phyloP scores from a whole-genome alignment of 2,329 filamentous ascomycete genomes.

The Tolypocladium endophyticum region DNA sequence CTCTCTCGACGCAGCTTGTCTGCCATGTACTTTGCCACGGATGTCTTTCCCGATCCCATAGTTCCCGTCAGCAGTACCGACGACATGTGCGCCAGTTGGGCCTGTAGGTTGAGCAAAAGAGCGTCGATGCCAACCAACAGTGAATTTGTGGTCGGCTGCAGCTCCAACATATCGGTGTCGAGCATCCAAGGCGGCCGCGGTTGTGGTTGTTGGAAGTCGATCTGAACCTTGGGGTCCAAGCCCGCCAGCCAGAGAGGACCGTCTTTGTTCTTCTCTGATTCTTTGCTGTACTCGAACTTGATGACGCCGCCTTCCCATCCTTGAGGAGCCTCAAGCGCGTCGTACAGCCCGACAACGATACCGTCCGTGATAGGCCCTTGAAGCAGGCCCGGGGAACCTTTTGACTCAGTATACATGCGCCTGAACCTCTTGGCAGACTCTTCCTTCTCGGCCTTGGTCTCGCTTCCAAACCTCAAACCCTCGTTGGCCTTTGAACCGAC shows the following conservation, averaged over 20 bases:
- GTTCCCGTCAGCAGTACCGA: conserved; percentile 85
- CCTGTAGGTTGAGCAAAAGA: conserved; percentile 60
- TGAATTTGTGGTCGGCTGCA: conserved; percentile 45
- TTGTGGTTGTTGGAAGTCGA: conserved; percentile 70
- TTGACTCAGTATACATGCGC: conserved; percentile 54
- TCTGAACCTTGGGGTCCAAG: conserved; percentile 58
- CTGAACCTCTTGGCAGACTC: conserved; percentile 63
- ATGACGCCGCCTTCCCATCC: conserved; percentile 79
- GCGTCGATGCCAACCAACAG: conserved; percentile 76
- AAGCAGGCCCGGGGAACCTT: conserved; percentile 51
- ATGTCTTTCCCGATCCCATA: conserved; percentile 82
- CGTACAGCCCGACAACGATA: conserved; percentile 56
- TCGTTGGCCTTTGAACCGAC: conserved; percentile 44
- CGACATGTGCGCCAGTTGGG: conserved; percentile 72
- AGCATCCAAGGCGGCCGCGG: conserved; percentile 49
- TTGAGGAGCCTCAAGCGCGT: conserved; percentile 40
- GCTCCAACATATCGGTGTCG: conserved; percentile 35
- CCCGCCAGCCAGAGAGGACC: conserved; percentile 62
- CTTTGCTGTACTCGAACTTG: conserved; percentile 50
- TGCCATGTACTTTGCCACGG: conserved; percentile 65
- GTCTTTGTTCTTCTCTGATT: conserved; percentile 34
- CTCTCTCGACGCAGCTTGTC: conserved; percentile 60
- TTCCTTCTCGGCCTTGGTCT: conserved; percentile 73
- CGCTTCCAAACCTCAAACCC: conserved; percentile 76
- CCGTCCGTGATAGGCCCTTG: conserved; percentile 85